Evolutionary conservation across 331 rosid genomes (phyloP).

Genomic region (Malus hybrid): DNA sequence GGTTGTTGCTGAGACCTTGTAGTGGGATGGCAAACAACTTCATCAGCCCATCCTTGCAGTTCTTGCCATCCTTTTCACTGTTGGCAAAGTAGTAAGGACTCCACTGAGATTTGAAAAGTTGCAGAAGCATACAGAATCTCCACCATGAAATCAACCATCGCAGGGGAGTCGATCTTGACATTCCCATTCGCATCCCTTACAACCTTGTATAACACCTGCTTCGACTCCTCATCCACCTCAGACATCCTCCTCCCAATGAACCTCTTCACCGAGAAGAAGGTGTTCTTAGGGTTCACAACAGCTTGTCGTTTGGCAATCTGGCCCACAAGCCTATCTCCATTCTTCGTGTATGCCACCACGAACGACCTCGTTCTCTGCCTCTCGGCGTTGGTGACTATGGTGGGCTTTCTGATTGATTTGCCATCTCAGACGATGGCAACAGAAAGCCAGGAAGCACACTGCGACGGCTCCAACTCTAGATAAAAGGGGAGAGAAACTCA

Average conservation of each 20-base stretch:
- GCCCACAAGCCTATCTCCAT: conserved; percentile 29
- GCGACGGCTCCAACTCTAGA: no score
- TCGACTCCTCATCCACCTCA: background rate
- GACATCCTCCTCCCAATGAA: conserved; percentile 1
- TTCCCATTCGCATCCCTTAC: conserved; percentile 22
- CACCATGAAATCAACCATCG: background rate
- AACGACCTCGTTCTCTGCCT: conserved; percentile 38
- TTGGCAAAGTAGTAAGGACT: no score
- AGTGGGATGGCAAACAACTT: no score
- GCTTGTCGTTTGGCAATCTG: conserved; percentile 38
- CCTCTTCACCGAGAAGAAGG: conserved; percentile 9
- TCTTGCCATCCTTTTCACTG: no score
- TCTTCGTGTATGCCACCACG: conserved; percentile 33
- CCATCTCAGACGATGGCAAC: no score
- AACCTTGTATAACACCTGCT: background rate
- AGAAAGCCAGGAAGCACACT: no score
- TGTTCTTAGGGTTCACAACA: conserved; percentile 33
- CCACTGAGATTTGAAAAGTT: no score
- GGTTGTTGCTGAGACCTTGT: no score
- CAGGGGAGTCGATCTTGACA: conserved; percentile 33
- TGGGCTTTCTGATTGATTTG: conserved; percentile 10
- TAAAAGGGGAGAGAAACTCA: no score
- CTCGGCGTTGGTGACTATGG: conserved; percentile 29
- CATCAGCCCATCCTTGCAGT: no score
- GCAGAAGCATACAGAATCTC: no score